Percentiles rank a stretch among this genome's conserved stretches.
Evolutionary conservation across 2,329 filamentous ascomycete genomes (phyloP).

Genomic region (Calonectria pseudoturangicola): DNA sequence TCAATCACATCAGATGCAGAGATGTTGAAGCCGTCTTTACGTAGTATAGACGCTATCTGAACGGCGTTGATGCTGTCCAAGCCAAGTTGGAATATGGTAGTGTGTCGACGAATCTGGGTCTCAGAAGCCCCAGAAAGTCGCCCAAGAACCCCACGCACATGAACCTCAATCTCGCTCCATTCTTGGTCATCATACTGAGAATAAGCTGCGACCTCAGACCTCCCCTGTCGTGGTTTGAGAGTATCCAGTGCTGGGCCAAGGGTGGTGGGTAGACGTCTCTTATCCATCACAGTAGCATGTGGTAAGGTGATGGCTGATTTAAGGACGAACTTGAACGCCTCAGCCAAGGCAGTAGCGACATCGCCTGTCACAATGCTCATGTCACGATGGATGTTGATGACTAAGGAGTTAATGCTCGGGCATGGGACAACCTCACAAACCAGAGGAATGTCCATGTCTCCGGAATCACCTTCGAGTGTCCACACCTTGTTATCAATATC

Average conservation of each 20-base stretch:
- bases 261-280: conserved; percentile 48
- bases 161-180: conserved; percentile 72
- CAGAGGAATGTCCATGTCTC: conserved; percentile 83
- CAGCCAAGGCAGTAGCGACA: conserved; percentile 54
- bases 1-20: conserved; percentile 85
- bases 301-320: conserved; percentile 53
- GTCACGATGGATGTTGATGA: conserved; percentile 78
- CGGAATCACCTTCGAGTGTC: conserved; percentile 73
- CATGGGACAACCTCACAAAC: conserved; percentile 84
- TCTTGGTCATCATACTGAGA: conserved; percentile 48
- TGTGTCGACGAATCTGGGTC: conserved; percentile 73
- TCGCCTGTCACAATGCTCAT: conserved; percentile 61
- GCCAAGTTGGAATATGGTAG: conserved; percentile 90
- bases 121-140: conserved; percentile 72
- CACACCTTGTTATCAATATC: conserved; percentile 74
- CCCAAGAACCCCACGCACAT: conserved; percentile 74
- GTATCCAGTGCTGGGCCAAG: conserved; percentile 45
- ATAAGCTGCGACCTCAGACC: conserved; percentile 36
- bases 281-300: conserved; percentile 49
- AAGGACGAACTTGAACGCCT: conserved; percentile 58
- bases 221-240: conserved; percentile 49
- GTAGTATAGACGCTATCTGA: conserved; percentile 83
- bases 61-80: conserved; percentile 92
- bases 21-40: conserved; percentile 73
- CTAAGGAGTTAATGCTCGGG: conserved; percentile 69